Conservation (phyloP, 306 rosid genomes). For the Fagus sylvatica region DNA sequence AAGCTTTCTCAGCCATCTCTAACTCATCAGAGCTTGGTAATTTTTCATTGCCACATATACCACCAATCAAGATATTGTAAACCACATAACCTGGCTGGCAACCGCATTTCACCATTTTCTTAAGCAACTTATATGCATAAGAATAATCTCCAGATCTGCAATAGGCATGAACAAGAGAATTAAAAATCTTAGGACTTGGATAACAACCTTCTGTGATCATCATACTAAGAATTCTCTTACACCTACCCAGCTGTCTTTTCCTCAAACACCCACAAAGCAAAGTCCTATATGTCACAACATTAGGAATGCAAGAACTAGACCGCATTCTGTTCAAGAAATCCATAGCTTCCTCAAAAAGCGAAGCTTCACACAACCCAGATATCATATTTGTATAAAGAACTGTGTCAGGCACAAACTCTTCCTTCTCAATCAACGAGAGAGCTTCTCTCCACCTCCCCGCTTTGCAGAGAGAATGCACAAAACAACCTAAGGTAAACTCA, state of each 20-base stretch:
- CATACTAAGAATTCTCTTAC: constrained; percentile 83
- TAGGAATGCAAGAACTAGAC: constrained; percentile 72
- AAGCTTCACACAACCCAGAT: constrained; percentile 80
- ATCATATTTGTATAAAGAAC: constrained; percentile 70
- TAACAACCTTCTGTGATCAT: constrained; percentile 85
- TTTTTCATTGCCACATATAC: constrained; percentile 57
- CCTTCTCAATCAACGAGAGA: constrained; percentile 56
- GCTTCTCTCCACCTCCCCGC: constrained; percentile 66
- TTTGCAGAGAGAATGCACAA: constrained; percentile 64
- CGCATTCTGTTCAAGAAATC: constrained; percentile 68
- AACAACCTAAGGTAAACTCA: constrained; percentile 57
- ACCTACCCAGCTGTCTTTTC: constrained; percentile 71
- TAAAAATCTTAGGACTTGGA: constrained; percentile 70
- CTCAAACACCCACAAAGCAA: constrained; percentile 75
- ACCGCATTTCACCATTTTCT: constrained; percentile 63
- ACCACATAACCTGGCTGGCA: constrained; percentile 68
- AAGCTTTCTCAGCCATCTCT: constrained; percentile 77
- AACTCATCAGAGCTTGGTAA: constrained; percentile 49
- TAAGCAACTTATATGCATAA: constrained; percentile 72
- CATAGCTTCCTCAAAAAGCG: constrained; percentile 80
- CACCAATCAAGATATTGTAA: constrained; percentile 76
- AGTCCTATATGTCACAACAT: constrained; percentile 59
- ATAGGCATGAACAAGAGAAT: constrained; percentile 74
- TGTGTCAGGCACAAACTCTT: constrained; percentile 57
- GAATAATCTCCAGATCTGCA: constrained; percentile 64